Percentiles rank a stretch among this genome's conserved stretches.
These are phyloP conservation scores for Coprinopsis strossmayeri DNA, from an alignment of 768 basidiomycete genomes.

Conservation along the genomic window DNA sequence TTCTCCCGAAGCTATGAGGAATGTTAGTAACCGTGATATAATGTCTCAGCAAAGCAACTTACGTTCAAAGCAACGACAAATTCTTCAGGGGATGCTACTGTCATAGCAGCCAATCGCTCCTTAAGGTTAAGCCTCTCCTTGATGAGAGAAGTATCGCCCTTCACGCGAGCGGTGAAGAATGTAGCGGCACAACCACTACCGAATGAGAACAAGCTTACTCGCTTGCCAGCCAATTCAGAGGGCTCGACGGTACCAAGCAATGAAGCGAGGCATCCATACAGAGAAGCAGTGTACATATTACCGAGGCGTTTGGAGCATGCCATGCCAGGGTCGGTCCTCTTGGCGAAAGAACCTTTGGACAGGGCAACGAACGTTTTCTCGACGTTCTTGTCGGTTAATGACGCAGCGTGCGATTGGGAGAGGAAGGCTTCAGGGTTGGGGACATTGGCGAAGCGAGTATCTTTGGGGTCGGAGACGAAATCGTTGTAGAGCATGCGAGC, in stretches of 20 bases:
- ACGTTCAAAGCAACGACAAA: constrained; percentile 82
- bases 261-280: constrained; percentile 92
- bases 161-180: constrained; percentile 85
- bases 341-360: constrained; percentile 68
- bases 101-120: constrained; percentile 74
- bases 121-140: constrained; percentile 75
- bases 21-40: constrained; percentile 5
- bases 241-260: constrained; percentile 72
- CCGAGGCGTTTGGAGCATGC: constrained; percentile 86
- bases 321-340: constrained; percentile 77
- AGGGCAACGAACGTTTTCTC: constrained; percentile 91
- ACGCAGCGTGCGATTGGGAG: constrained; percentile 57
- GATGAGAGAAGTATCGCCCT: constrained; percentile 83
- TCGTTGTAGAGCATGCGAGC: constrained; percentile 91
- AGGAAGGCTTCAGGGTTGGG: constrained; percentile 68
- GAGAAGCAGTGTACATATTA: constrained; percentile 97
- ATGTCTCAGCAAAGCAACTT: constrained; percentile 21
- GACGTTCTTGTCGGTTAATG: constrained; percentile 88
- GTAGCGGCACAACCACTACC: constrained; percentile 93
- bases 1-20: constrained; percentile 78
- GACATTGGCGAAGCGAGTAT: constrained; percentile 62
- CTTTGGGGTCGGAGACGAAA: constrained; percentile 73
- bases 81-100: constrained; percentile 87
- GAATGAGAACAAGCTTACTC: constrained; percentile 93
- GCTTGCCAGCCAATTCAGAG: constrained; percentile 67